Evolutionary conservation across 441 rosid species (phyloP).

Genomic region (Euphorbia celastroides): DNA sequence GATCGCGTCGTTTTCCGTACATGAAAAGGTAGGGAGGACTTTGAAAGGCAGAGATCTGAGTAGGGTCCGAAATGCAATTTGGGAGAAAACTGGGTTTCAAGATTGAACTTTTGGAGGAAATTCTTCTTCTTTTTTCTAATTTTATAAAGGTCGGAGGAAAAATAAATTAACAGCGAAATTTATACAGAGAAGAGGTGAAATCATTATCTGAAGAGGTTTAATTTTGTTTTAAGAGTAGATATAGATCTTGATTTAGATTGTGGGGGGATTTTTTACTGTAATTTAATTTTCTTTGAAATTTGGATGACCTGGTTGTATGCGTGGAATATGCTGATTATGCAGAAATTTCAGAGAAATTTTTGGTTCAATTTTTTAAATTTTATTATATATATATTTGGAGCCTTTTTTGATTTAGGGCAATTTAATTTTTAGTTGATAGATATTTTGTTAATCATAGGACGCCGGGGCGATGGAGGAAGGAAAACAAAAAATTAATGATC

Average conservation of each 20-base stretch:
- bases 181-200: background rate
- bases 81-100: conserved; percentile 82
- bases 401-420: too few relatives aligned
- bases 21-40: conserved; percentile 74
- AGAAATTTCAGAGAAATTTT: conserved; percentile 18
- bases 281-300: conserved; percentile 18
- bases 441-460: too few relatives aligned
- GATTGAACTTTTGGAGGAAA: conserved; percentile 30
- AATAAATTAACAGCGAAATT: background rate
- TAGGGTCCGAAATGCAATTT: conserved; percentile 71
- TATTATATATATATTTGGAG: background rate
- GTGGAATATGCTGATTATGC: conserved; percentile 15
- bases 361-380: background rate
- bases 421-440: too few relatives aligned
- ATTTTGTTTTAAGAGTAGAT: background rate
- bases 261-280: background rate
- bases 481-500: background rate
- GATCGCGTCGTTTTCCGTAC: conserved; percentile 51
- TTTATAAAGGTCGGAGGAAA: conserved; percentile 18
- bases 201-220: background rate
- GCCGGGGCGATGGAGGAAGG: conserved; percentile 10
- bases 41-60: conserved; percentile 77
- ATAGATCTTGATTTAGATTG: background rate
- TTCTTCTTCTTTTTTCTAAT: too few relatives aligned
- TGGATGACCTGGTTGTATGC: conserved; percentile 19